phyloP scores from a whole-genome alignment of 2,329 filamentous ascomycete genomes.

The Diaporthe sp. region DNA sequence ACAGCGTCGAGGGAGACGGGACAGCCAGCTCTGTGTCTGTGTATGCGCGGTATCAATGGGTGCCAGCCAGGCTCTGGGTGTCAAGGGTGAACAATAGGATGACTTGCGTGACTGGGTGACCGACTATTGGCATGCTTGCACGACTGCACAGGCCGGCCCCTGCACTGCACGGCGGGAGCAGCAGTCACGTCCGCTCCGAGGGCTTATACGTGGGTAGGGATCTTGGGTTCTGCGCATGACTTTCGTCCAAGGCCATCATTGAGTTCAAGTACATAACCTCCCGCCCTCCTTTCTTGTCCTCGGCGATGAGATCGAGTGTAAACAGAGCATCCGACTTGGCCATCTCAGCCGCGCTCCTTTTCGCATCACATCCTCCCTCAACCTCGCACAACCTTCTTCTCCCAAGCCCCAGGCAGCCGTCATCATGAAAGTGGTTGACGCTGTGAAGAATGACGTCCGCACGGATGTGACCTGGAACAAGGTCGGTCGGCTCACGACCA shows the following conservation, averaged over 20 bases:
- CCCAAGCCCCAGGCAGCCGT: not conserved
- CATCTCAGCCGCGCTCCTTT: not conserved
- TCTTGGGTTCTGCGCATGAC: conserved; percentile 22
- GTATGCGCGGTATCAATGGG: not conserved
- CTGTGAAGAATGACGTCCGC: conserved; percentile 48
- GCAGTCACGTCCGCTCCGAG: conserved; percentile 10
- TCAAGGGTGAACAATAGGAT: not conserved
- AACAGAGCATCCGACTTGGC: not conserved
- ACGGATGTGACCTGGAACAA: conserved; percentile 54
- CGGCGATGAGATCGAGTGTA: not conserved
- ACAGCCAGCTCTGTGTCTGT: not conserved
- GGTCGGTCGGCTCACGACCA: conserved; percentile 47
- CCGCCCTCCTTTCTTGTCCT: not conserved
- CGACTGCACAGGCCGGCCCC: conserved; percentile 11
- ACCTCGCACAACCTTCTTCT: not conserved
- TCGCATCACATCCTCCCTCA: not conserved
- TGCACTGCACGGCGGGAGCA: conserved; percentile 15
- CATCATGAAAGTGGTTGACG: conserved; percentile 43
- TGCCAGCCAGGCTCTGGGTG: not conserved
- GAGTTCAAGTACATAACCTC: conserved; percentile 20
- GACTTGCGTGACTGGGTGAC: not conserved
- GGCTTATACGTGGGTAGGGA: conserved; percentile 2
- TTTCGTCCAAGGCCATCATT: not conserved
- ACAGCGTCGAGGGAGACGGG: not conserved
- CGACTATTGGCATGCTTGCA: not conserved